Evolutionary conservation across 176 grass and related monocot species (phyloP).

Genomic region (Aegilops longissima): DNA sequence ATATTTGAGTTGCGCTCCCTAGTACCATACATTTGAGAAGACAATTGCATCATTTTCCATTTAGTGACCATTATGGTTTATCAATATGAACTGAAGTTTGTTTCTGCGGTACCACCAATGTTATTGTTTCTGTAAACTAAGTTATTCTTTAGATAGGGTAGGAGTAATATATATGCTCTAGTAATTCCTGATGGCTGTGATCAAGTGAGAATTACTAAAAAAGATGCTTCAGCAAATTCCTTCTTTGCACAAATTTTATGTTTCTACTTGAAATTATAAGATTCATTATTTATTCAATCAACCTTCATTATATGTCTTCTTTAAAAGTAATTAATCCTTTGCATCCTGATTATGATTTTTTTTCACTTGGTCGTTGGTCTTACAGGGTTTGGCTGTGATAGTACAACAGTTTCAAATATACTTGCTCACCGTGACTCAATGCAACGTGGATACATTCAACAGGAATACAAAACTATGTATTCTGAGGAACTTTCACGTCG

Average conservation of each 20-base stretch:
- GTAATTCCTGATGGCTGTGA: neutral
- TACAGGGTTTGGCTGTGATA: constrained; percentile 90
- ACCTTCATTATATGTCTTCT: neutral
- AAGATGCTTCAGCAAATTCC: neutral
- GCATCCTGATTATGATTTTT: constrained; percentile 14
- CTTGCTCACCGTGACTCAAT: constrained; percentile 88
- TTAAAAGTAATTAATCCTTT: neutral
- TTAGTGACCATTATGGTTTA: neutral
- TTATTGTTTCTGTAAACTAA: neutral
- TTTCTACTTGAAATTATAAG: constrained; percentile 13
- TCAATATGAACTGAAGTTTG: neutral
- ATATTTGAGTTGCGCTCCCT: neutral
- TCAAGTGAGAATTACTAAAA: neutral
- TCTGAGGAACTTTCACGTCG: constrained; percentile 68
- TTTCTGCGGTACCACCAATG: neutral
- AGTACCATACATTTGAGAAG: neutral
- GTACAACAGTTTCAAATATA: constrained; percentile 71
- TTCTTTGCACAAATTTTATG: neutral
- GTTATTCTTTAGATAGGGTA: neutral
- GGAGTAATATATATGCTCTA: constrained; percentile 1
- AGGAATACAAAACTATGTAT: constrained; percentile 92
- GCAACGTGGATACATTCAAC: constrained; percentile 86
- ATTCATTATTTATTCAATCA: neutral
- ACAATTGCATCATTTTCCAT: neutral
- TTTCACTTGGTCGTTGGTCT: constrained; percentile 23